These are phyloP conservation scores for Blastobotrys mokoenaii DNA, from an alignment of 805 yeast species.

Conservation along the genomic window DNA sequence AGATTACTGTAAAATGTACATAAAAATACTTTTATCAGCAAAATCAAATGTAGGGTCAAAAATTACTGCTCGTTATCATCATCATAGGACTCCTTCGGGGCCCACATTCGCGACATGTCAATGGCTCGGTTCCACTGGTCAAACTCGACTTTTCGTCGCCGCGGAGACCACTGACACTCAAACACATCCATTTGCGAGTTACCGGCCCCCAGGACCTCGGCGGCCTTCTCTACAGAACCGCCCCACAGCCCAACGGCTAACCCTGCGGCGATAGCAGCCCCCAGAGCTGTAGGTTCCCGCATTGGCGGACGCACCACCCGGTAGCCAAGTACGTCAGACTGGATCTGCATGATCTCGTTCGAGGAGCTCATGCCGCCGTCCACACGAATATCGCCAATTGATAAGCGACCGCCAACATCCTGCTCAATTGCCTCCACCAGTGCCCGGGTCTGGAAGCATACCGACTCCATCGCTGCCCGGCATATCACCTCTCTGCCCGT, in stretches of 20 bases:
- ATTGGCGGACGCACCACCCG: slow-evolving; percentile 73
- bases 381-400: slow-evolving; percentile 41
- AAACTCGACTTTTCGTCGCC: slow-evolving; percentile 13
- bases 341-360: slow-evolving; percentile 86
- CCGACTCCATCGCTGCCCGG: slow-evolving; percentile 91
- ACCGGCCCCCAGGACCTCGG: background rate
- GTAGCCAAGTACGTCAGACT: slow-evolving; percentile 85
- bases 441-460: slow-evolving; percentile 88
- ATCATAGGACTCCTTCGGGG: background rate
- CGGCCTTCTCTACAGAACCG: slow-evolving; percentile 39
- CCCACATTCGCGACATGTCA: background rate
- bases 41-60: no score
- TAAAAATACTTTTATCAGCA: no score
- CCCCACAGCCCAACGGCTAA: slow-evolving; percentile 66
- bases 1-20: no score
- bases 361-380: slow-evolving; percentile 96
- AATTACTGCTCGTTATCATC: background rate
- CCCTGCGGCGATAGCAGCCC: slow-evolving; percentile 96
- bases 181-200: background rate
- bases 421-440: slow-evolving; percentile 82
- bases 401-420: slow-evolving; percentile 48
- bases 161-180: slow-evolving; percentile 4
- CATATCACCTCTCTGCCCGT: slow-evolving; percentile 90
- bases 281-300: slow-evolving; percentile 89
- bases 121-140: slow-evolving; percentile 1